Conservation (phyloP, 371 early-diverging fungal species). For the Mortierella sp. region DNA sequence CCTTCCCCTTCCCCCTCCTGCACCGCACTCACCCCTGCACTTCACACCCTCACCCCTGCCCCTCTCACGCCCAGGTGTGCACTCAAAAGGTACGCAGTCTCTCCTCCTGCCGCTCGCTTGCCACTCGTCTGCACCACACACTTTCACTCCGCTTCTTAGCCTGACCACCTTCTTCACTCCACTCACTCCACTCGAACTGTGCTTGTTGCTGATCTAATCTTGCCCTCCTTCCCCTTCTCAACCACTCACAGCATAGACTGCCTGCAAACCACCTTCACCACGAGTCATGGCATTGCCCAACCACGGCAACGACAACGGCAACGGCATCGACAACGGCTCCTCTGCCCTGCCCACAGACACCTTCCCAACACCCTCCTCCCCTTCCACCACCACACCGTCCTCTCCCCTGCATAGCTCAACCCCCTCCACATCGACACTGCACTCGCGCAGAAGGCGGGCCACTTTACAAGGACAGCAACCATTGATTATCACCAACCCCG, state of each 20-base stretch:
- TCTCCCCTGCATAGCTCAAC: conserved; percentile 2
- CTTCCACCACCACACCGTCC: conserved; percentile 13
- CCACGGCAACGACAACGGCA: conserved; percentile 6
- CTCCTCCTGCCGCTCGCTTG: no score
- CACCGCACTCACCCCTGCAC: background rate
- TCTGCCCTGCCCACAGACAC: conserved; percentile 7
- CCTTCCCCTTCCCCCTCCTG: background rate
- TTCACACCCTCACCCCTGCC: no score
- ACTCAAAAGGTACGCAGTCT: no score
- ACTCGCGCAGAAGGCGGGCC: conserved; percentile 47
- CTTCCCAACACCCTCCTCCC: conserved; percentile 4
- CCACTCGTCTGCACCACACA: no score
- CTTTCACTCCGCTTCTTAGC: background rate
- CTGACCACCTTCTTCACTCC: background rate
- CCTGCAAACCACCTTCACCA: background rate
- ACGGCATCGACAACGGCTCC: background rate
- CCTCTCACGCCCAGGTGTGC: no score
- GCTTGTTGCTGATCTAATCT: background rate
- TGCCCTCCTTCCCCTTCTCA: conserved; percentile 2
- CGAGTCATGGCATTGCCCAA: conserved; percentile 27
- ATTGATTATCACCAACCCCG: conserved; percentile 19
- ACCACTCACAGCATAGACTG: background rate
- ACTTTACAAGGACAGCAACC: conserved; percentile 49
- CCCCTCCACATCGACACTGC: conserved; percentile 23
- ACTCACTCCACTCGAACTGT: background rate